These are phyloP conservation scores for Mucor saturninus DNA, from an alignment of 371 early-diverging fungal species.

Conservation along the genomic window DNA sequence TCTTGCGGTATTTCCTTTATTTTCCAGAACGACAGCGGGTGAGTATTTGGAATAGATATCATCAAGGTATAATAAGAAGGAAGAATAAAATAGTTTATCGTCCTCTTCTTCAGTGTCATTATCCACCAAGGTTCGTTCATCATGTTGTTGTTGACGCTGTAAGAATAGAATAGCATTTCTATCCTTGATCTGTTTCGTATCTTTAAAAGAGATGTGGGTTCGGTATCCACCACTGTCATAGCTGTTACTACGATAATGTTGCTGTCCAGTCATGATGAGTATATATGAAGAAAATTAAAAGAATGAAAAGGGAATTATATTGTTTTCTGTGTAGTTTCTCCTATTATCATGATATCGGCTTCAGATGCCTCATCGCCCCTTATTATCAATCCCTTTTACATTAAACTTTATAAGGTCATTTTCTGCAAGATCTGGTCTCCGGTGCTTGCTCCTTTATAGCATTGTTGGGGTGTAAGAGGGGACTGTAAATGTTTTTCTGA, in stretches of 20 bases:
- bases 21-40: slow-evolving; percentile 53
- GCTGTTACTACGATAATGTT: background rate
- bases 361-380: background rate
- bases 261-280: background rate
- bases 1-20: slow-evolving; percentile 74
- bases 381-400: background rate
- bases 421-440: background rate
- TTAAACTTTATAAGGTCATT: background rate
- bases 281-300: background rate
- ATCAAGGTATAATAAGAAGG: slow-evolving; percentile 10
- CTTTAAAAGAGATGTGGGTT: background rate
- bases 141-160: background rate
- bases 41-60: slow-evolving; percentile 21
- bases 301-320: background rate
- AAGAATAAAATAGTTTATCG: background rate
- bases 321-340: background rate
- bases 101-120: background rate
- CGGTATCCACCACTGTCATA: slow-evolving; percentile 2
- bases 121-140: slow-evolving; percentile 7
- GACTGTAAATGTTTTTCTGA: background rate
- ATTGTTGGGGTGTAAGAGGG: no score
- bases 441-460: no score
- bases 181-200: background rate
- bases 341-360: background rate
- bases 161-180: background rate